Evolutionary conservation across 106 monocot species (phyloP).

Genomic region (Narthecium ossifragum): DNA sequence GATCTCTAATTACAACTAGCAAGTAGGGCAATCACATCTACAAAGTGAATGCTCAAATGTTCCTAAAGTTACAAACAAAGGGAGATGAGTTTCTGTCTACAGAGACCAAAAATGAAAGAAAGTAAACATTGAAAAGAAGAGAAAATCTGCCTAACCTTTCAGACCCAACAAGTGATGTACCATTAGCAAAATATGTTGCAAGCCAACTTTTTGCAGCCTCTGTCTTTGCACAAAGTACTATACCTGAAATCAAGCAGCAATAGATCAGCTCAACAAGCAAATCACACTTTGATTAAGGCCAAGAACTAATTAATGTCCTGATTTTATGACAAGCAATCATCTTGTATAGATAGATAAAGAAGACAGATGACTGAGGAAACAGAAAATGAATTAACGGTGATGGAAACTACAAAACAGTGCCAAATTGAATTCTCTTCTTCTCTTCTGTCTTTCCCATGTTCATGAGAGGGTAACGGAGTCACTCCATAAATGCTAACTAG

Average conservation of each 20-base stretch:
- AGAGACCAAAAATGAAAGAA: neutral
- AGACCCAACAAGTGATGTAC: slow-evolving; percentile 34
- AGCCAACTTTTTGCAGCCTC: slow-evolving; percentile 68
- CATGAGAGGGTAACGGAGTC: too few relatives aligned
- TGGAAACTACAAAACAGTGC: neutral
- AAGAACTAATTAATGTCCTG: neutral
- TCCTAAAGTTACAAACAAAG: neutral
- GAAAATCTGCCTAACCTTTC: slow-evolving; percentile 25
- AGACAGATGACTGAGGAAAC: neutral
- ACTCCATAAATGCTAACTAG: neutral
- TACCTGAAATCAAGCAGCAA: slow-evolving; percentile 33
- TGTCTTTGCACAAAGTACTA: slow-evolving; percentile 91
- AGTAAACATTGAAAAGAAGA: neutral
- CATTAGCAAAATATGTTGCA: slow-evolving; percentile 69
- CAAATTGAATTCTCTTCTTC: neutral
- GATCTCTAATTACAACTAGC: neutral
- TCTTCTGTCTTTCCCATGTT: too few relatives aligned
- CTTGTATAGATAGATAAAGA: neutral
- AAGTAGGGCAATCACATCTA: neutral
- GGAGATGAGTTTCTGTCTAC: neutral
- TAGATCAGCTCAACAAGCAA: neutral
- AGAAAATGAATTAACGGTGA: neutral
- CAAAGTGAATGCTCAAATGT: neutral
- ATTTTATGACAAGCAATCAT: neutral
- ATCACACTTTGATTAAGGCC: neutral